These are phyloP conservation scores for Lizonia empirigonia DNA, from an alignment of 2,329 filamentous ascomycete species.

Conservation along the genomic window DNA sequence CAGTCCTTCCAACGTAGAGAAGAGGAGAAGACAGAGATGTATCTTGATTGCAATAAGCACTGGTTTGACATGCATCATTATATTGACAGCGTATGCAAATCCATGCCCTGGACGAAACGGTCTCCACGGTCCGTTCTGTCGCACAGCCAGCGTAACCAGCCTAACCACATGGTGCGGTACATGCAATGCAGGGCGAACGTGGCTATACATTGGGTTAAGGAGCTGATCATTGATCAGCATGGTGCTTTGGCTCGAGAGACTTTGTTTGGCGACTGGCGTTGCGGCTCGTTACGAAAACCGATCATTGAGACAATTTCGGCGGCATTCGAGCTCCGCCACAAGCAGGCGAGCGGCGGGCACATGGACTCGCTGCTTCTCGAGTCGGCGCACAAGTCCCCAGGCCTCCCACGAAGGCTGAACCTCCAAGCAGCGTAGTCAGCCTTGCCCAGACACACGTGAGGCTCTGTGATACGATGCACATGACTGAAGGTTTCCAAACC, in stretches of 20 bases:
- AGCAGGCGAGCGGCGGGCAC: slow-evolving; percentile 1
- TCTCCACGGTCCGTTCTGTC: not conserved
- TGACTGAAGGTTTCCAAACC: not conserved
- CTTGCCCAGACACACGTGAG: slow-evolving; percentile 10
- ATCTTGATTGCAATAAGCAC: no score
- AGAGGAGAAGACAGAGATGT: no score
- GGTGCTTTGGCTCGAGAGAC: no score
- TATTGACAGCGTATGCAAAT: no score
- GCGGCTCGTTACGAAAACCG: not conserved
- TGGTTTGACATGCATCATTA: no score
- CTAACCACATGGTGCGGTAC: not conserved
- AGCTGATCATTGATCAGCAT: not conserved
- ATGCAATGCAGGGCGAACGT: not conserved
- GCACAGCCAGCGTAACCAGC: not conserved
- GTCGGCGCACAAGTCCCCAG: not conserved
- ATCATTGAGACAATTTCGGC: not conserved
- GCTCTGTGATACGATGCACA: slow-evolving; percentile 6
- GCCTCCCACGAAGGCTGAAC: no score
- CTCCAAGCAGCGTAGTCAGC: slow-evolving; percentile 3
- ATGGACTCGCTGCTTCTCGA: not conserved
- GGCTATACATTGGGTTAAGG: not conserved
- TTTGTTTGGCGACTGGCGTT: not conserved
- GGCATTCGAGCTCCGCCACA: not conserved
- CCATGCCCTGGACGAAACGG: no score
- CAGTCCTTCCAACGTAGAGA: no score